Base-by-base conservation (phyloP, 148 eudicot species). In the Drosera capensis region DNA sequence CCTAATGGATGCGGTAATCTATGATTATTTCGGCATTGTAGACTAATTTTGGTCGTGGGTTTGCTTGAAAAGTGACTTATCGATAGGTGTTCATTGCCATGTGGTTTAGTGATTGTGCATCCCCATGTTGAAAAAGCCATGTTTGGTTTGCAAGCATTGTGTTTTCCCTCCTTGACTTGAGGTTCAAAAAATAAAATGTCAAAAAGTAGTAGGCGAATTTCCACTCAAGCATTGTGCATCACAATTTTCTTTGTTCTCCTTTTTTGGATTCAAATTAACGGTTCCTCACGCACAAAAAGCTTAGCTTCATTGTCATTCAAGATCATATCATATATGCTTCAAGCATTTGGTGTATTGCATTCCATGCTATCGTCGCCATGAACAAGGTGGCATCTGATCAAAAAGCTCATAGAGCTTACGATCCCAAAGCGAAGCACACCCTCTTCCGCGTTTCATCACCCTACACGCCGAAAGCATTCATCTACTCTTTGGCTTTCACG, bases 401-500 rank as follows among this genome's bases (percentile, higher is more conserved):
- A 11, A 7, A 16, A 14, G 23, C 51, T 2, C 39, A 59, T 52
- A 28, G 31, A 11, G n/a, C 38, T 15, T 34, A 4, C 9, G 19
- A 40, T 49, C 59, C 63, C 31, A 70, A 63, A 31, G 24, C 40
- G 55, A 59, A 57, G 20, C 39, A 18, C 44, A 60, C 48, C 3
- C 49, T 26, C 38, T 34, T 34, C n/a, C 38, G 3, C 38, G 7
- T 36, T 3, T 14, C 39, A 5, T 59, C 51, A 18, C 54, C 40
- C 38, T 63, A 50, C 58, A 51, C 83, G 6, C 64, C 71, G 20
- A 63, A 68, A 36, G 56, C 70, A 45, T 75, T 70, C 1, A 19
- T 71, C 18, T 23, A 49, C 61, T 48, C 74, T 40, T 25, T 68
- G 12, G 41, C 51, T 23, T 31, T 43, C 0, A 55, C 58, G 15